These are phyloP conservation scores for Saccharomycopsis guyanensis DNA, from an alignment of 805 yeast species.

Conservation along the genomic window DNA sequence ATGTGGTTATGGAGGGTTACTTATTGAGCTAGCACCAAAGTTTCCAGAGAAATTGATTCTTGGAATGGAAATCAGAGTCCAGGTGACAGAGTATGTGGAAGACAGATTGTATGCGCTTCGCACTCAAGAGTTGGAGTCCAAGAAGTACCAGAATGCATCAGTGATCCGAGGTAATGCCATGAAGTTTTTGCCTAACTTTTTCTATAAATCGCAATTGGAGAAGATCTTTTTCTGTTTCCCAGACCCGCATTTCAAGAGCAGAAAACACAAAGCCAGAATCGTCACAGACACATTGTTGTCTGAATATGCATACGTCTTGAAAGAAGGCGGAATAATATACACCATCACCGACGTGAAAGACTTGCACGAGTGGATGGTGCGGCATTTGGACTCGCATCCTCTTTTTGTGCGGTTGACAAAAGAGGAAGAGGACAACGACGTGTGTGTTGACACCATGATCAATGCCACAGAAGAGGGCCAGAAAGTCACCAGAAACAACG, in stretches of 20 bases:
- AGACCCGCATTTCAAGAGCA: conserved; percentile 97
- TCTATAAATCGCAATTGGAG: conserved; percentile 68
- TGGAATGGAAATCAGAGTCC: conserved; percentile 97
- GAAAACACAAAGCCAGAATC: conserved; percentile 96
- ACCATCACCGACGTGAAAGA: conserved; percentile 96
- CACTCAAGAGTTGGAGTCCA: conserved; percentile 33
- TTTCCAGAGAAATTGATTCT: conserved; percentile 69
- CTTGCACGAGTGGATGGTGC: conserved; percentile 92
- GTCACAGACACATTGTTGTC: conserved; percentile 80
- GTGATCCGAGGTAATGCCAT: conserved; percentile 94
- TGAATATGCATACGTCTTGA: conserved; percentile 86
- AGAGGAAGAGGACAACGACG: conserved; percentile 75
- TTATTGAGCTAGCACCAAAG: conserved; percentile 69
- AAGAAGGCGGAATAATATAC: conserved; percentile 81
- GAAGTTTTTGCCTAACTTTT: conserved; percentile 95
- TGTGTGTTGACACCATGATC: conserved; percentile 80
- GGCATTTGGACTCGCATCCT: conserved; percentile 86
- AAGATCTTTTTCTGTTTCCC: conserved; percentile 98
- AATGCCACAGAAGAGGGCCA: conserved; percentile 97
- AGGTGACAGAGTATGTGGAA: conserved; percentile 94
- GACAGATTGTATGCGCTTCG: conserved; percentile 90
- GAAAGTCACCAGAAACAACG: conserved; percentile 86
- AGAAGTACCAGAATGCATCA: conserved; percentile 70
- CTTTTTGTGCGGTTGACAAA: conserved; percentile 70
- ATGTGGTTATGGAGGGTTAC: conserved; percentile 93